Evolutionary conservation across 352 stramenopile species (phyloP).

Genomic region (Globisporangium parvum): DNA sequence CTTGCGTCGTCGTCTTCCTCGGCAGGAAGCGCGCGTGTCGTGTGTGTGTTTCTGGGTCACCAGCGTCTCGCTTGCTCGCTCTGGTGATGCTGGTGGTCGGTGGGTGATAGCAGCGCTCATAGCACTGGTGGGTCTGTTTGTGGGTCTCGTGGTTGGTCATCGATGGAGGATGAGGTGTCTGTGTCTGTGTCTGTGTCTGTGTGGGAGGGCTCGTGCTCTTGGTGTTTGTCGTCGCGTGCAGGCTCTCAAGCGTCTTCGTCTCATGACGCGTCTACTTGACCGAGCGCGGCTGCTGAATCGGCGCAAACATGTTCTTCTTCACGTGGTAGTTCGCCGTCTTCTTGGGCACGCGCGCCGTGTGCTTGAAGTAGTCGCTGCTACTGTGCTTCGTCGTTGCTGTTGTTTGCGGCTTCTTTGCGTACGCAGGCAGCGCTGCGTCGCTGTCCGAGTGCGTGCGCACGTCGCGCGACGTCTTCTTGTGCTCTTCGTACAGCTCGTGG

Average conservation of each 20-base stretch:
- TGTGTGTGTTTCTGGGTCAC: too few relatives aligned
- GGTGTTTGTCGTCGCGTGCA: too few relatives aligned
- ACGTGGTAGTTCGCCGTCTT: constrained; percentile 36
- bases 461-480: constrained; percentile 12
- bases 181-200: too few relatives aligned
- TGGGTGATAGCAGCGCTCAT: neutral
- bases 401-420: constrained; percentile 15
- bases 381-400: neutral
- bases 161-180: neutral
- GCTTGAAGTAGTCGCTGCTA: neutral
- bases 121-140: neutral
- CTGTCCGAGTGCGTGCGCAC: constrained; percentile 11
- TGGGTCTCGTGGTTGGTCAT: neutral
- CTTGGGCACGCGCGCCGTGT: constrained; percentile 19
- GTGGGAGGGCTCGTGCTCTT: too few relatives aligned
- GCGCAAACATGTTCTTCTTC: constrained; percentile 41
- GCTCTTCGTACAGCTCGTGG: constrained; percentile 30
- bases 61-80: too few relatives aligned
- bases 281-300: constrained; percentile 63
- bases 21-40: too few relatives aligned
- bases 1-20: too few relatives aligned
- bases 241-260: too few relatives aligned
- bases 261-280: constrained; percentile 35
- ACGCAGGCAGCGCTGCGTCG: constrained; percentile 23
- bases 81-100: too few relatives aligned